Evolutionary conservation across 2,329 filamentous ascomycete genomes (phyloP), one percentile per base, ranked within the genome.

Genomic region (Aspergillus pseudoterreus): DNA sequence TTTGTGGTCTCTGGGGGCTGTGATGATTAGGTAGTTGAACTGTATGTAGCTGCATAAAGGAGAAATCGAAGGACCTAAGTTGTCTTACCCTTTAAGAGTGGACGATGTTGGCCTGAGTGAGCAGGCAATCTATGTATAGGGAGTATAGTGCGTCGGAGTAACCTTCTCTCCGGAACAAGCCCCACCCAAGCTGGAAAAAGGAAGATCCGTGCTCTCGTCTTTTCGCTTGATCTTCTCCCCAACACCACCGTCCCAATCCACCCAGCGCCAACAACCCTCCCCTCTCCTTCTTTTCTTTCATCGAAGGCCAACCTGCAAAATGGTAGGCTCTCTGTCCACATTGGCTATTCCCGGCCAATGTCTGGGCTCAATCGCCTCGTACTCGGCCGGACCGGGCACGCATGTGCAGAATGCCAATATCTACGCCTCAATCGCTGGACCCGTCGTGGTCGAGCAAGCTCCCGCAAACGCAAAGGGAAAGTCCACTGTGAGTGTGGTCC

Each of bases 391-490:
- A 12, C 78, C 88, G 10, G 94, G 92, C 58, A 96, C 91, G 0
- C 90, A 97, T 71, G 78, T 95, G 58, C 81, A 90, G 73, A 79
- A 87, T 57, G 79, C 83, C 56, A 82, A 85, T 52, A 82, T 96
- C 60, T 87, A 87, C 70, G 86, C 92, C 53, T 96, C 92, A 17
- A 84, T 96, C 55, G 82, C 91, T 45, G 92, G 92, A 44, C 81
- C 81, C 38, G 82, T 92, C 56, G 72, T 78, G 52, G 73, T 86
- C 53, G 74, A 76, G 24, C 73, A 77, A 46, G 73, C 78, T 49
- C 53, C 64, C 44, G 53, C 67, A 51, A 62, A 61, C 44, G 49
- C 62, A 21, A 62, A 66, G 55, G 54, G 52, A 12, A 66, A 67
- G 50, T 71, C 71, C 69, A 59, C 78, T 63, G 71, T 44, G 70